Base-by-base conservation (phyloP, 1,139 yeast species). In the Candida tropicalis region DNA sequence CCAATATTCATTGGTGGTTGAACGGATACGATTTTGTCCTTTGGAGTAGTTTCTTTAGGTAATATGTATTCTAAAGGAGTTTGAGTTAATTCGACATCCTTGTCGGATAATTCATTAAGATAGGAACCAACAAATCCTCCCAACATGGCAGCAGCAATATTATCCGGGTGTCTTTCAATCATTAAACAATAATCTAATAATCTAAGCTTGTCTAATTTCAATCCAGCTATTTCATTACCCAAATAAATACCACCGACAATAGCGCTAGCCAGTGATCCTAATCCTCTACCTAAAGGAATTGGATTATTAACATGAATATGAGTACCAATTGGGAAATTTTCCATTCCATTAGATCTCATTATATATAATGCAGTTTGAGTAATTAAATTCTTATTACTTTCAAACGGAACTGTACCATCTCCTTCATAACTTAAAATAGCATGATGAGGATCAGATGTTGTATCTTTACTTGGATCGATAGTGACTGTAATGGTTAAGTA, bases 221-320 rank as follows among this genome's bases (percentile, higher is more conserved):
- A 71, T 45, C 79, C 74, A 18, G 95, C 97, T 22, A 90, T 73
- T 55, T 84, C 93, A 59, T 87, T 88, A 35, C 95, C 99, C 33
- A 93, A 74, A 69, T 90, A 75, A n/a, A 87, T 93, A 54, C 99
- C 99, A 11, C 96, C 98, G 20, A 93, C 98, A 29, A 93, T 96
- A 31, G 99, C 99, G 9, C 98, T 96, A 39, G 97, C 99, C n/a
- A 96, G 87, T 1, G 98, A 91, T 1, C 99, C 99, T 48, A 93
- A 75, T 7, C 99, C 99, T 62, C 99, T 82, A 24, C 99, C 98
- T 50, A 93, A 73, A 5, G 99, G 98, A 53, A 93, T 90, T 24
- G 97, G 97, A 65, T 93, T 93, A 48, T 71, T 75, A 45, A 93
- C 95, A 49, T 81, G 86, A 38, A 93, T 76, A 42, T 70, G 77